Evolutionary conservation across 495 filamentous ascomycete species (phyloP).

Genomic region (Xylaria venustula): DNA sequence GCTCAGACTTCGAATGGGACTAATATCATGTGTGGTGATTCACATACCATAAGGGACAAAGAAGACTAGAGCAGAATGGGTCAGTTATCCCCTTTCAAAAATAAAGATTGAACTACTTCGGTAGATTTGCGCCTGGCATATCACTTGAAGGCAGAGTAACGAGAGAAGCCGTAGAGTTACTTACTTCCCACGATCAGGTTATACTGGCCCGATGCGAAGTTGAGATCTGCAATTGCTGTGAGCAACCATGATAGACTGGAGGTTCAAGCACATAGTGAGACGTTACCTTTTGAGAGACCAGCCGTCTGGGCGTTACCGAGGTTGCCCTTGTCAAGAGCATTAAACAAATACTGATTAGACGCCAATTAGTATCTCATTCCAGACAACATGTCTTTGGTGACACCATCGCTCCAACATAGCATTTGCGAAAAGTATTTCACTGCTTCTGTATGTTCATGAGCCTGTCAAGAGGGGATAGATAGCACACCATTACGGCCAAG

Average conservation of each 20-base stretch:
- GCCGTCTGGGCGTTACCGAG: slow-evolving; percentile 70
- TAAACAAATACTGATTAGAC: slow-evolving; percentile 50
- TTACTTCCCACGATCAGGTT: slow-evolving; percentile 61
- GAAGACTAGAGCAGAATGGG: slow-evolving; percentile 46
- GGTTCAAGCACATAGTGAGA: background rate
- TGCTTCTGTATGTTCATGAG: background rate
- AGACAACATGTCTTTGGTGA: background rate
- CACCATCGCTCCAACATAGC: no score
- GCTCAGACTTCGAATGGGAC: no score
- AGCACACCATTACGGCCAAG: slow-evolving; percentile 59
- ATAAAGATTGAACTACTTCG: no score
- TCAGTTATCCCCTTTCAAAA: background rate
- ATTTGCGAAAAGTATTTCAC: background rate
- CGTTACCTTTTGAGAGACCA: slow-evolving; percentile 42
- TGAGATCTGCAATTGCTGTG: slow-evolving; percentile 41
- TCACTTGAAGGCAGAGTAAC: no score
- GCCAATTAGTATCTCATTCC: background rate
- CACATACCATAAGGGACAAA: slow-evolving; percentile 63
- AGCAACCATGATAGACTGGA: background rate
- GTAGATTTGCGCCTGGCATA: no score
- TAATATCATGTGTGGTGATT: background rate
- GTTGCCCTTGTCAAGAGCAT: slow-evolving; percentile 66
- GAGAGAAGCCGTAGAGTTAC: background rate
- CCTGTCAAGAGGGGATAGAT: background rate
- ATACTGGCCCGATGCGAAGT: slow-evolving; percentile 63